These are phyloP conservation scores for Phytophthora syringae DNA, from an alignment of 352 stramenopile genomes.

Conservation along the genomic window DNA sequence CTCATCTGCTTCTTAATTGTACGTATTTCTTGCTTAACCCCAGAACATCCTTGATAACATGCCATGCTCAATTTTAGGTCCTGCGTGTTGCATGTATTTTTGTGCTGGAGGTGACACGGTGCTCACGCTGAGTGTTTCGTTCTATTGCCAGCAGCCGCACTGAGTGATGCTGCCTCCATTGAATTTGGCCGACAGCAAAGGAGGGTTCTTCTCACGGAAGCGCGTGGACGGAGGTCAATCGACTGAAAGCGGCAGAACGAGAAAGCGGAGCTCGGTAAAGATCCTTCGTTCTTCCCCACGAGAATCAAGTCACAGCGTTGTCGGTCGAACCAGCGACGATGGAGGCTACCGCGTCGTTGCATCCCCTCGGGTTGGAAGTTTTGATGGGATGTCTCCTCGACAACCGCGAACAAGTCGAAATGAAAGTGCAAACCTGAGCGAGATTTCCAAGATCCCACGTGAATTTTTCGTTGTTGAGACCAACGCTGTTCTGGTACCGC, in stretches of 20 bases:
- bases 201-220: constrained; percentile 45
- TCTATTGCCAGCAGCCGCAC: not conserved
- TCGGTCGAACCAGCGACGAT: constrained; percentile 3
- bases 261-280: constrained; percentile 24
- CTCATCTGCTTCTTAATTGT: constrained; percentile 2
- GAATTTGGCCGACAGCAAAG: constrained; percentile 44
- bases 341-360: not conserved
- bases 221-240: constrained; percentile 26
- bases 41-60: constrained; percentile 17
- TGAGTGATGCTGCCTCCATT: constrained; percentile 50
- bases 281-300: constrained; percentile 28
- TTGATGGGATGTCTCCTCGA: not conserved
- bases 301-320: constrained; percentile 9
- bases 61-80: constrained; percentile 23
- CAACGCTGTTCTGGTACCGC: constrained; percentile 57
- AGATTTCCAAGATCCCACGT: constrained; percentile 64
- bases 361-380: not conserved
- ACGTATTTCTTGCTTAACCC: constrained; percentile 17
- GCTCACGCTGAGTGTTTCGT: not conserved
- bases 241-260: constrained; percentile 15
- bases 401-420: not conserved
- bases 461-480: constrained; percentile 86
- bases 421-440: constrained; percentile 15
- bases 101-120: not conserved
- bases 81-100: constrained; percentile 21